Base-by-base conservation (phyloP, 331 rosid species). In the Pyracantha coccinea region DNA sequence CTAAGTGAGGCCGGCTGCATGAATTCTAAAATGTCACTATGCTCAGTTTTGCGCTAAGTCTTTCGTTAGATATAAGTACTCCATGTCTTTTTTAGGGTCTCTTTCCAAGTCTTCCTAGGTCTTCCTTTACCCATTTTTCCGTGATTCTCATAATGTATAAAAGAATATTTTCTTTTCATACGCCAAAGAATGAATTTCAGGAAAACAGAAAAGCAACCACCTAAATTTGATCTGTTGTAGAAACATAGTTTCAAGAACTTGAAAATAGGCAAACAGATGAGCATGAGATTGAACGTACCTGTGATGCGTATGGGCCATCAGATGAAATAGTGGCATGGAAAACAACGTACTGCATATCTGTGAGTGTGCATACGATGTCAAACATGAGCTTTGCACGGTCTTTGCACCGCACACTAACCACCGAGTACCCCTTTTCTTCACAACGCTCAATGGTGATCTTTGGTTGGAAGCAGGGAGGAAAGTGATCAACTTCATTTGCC, bases 371-470 rank as follows among this genome's bases (percentile, higher is more conserved):
- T 32, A 91, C 97, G 59, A 91, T 91, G 91, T 91, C 93, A 68
- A 91, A 91, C 96, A 91, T 91, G 66, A 89, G 84, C 72, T 93
- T 93, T 25, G 97, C 97, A 41, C 97, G 88, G 77, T 93, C 98
- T 79, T 85, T 91, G 85, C 97, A 91, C 71, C 66, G 76, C 25
- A 93, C 96, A 74, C 86, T 89, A 50, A 92, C 87, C 70, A 83
- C 92, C 4, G 93, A 86, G 84, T 93, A 89, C 61, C 92, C 96
- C 47, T 89, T 91, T 58, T 91, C 96, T 82, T 85, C 86, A 33
- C 97, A 89, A 33, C 81, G 87, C 68, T 91, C 97, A 71, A 93
- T 81, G 57, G 80, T 83, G 80, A 93, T 91, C 73, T 85, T 85
- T 21, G 97, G 94, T 84, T 80, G 83, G 75, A 85, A 89, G 71